These are phyloP conservation scores for Allium sativum DNA, from an alignment of 106 monocot genomes.

Conservation along the genomic window DNA sequence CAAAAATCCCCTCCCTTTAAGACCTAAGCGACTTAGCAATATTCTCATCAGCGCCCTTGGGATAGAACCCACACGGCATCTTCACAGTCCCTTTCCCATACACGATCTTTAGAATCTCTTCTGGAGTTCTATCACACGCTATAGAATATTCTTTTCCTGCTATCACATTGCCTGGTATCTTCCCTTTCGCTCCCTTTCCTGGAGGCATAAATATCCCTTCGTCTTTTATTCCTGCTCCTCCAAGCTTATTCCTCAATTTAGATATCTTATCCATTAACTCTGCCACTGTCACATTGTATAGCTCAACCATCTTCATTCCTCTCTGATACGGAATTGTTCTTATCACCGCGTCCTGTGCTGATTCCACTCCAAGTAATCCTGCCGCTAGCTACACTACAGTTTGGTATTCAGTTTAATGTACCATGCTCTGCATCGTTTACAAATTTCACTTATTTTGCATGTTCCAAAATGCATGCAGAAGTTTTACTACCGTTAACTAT, in stretches of 20 bases:
- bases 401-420: neutral
- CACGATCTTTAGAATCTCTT: conserved; percentile 57
- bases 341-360: conserved; percentile 72
- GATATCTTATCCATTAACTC: conserved; percentile 51
- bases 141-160: conserved; percentile 37
- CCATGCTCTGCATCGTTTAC: no score
- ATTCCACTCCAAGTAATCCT: conserved; percentile 62
- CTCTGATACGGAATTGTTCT: conserved; percentile 34
- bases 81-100: conserved; percentile 36
- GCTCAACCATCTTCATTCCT: conserved; percentile 17
- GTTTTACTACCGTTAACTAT: no score
- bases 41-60: conserved; percentile 29
- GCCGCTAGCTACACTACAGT: conserved; percentile 24
- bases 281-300: conserved; percentile 46
- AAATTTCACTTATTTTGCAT: no score
- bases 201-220: conserved; percentile 53
- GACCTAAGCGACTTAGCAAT: conserved; percentile 33
- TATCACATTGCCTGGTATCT: conserved; percentile 34
- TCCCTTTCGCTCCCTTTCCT: conserved; percentile 30
- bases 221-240: conserved; percentile 43
- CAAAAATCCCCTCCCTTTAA: neutral
- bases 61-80: conserved; percentile 51
- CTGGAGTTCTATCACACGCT: conserved; percentile 33
- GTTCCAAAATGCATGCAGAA: neutral
- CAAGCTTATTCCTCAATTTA: conserved; percentile 39